Evolutionary conservation across 495 filamentous ascomycete species (phyloP).

Genomic region (Xeromyces bisporus): DNA sequence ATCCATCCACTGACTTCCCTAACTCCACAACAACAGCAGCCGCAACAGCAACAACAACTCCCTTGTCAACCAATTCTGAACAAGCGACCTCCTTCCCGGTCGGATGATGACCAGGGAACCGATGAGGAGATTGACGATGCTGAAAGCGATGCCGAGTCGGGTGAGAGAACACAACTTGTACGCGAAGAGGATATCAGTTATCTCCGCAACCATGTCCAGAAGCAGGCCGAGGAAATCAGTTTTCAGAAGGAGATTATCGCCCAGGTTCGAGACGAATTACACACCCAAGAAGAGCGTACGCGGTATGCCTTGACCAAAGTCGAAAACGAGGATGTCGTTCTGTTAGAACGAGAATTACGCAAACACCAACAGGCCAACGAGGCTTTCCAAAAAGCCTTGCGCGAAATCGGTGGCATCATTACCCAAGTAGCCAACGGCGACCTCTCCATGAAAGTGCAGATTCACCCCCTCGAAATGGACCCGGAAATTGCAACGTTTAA

Average conservation of each 20-base stretch:
- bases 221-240: constrained; percentile 62
- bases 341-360: constrained; percentile 75
- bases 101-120: constrained; percentile 17
- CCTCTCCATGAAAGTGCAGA: constrained; percentile 91
- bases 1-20: constrained; percentile 21
- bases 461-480: constrained; percentile 95
- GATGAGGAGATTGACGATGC: constrained; percentile 20
- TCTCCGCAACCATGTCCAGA: constrained; percentile 57
- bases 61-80: constrained; percentile 15
- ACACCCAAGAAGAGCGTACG: constrained; percentile 45
- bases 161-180: constrained; percentile 26
- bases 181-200: constrained; percentile 55
- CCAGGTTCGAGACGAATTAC: constrained; percentile 47
- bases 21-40: no score
- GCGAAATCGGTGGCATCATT: constrained; percentile 94
- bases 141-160: constrained; percentile 25
- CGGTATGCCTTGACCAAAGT: constrained; percentile 37
- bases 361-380: constrained; percentile 98
- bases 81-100: constrained; percentile 10
- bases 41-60: constrained; percentile 26
- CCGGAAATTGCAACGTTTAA: constrained; percentile 99
- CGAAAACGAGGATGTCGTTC: constrained; percentile 45
- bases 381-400: constrained; percentile 91
- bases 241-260: constrained; percentile 54
- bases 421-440: constrained; percentile 92